Conservation (phyloP, 148 eudicot species). For the Camellia sinensis region DNA sequence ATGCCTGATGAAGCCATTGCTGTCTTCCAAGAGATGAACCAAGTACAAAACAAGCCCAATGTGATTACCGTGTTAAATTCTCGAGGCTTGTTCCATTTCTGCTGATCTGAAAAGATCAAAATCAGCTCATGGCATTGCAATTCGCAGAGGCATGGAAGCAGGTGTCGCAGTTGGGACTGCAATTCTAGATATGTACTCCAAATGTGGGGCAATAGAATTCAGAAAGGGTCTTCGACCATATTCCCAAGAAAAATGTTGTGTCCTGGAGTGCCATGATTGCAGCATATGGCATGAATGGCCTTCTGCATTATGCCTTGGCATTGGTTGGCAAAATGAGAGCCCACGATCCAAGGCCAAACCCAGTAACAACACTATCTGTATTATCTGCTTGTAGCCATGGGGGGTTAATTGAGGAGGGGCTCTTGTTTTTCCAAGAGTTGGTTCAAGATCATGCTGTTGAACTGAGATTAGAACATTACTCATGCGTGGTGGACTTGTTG, state of each 20-base stretch:
- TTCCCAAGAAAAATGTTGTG: slow-evolving; percentile 48
- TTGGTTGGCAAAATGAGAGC: slow-evolving; percentile 46
- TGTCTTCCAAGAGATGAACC: slow-evolving; percentile 45
- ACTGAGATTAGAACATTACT: slow-evolving; percentile 62
- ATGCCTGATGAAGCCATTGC: slow-evolving; percentile 65
- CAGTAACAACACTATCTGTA: slow-evolving; percentile 60
- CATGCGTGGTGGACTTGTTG: slow-evolving; percentile 77
- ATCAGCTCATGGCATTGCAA: slow-evolving; percentile 69
- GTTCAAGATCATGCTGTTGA: slow-evolving; percentile 32
- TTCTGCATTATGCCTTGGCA: slow-evolving; percentile 50
- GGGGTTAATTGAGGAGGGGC: slow-evolving; percentile 59
- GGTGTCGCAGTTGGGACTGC: slow-evolving; percentile 71
- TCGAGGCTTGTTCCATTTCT: slow-evolving; percentile 67
- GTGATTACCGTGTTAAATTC: slow-evolving; percentile 47
- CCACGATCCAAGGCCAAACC: slow-evolving; percentile 59
- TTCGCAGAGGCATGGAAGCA: slow-evolving; percentile 46
- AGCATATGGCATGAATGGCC: slow-evolving; percentile 78
- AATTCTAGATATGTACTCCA: slow-evolving; percentile 70
- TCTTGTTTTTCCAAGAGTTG: slow-evolving; percentile 50
- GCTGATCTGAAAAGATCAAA: slow-evolving; percentile 56
- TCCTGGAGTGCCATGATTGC: slow-evolving; percentile 78
- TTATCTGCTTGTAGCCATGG: slow-evolving; percentile 92
- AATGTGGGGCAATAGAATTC: slow-evolving; percentile 73
- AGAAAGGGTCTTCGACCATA: slow-evolving; percentile 53
- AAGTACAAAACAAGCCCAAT: slow-evolving; percentile 33